Conservation (phyloP, 441 rosid species). For the Dalechampia spathulata region DNA sequence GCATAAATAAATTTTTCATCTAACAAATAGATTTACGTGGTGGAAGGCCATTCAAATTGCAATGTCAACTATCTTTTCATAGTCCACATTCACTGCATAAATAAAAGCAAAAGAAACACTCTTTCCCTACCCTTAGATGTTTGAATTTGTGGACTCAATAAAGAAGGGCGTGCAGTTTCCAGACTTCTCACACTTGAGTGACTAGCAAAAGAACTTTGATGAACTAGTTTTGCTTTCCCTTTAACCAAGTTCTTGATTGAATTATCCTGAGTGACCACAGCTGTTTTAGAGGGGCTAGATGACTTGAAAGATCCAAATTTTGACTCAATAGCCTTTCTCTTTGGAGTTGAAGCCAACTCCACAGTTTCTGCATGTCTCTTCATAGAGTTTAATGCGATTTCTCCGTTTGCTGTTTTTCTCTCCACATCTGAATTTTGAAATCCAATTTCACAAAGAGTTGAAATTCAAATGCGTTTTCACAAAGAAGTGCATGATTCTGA, state of each 20-base stretch:
- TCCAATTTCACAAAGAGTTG: slow-evolving; percentile 16
- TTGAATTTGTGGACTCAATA: slow-evolving; percentile 41
- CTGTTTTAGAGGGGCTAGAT: slow-evolving; percentile 37
- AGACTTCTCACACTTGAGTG: slow-evolving; percentile 30
- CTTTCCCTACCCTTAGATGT: slow-evolving; percentile 52
- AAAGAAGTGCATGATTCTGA: slow-evolving; percentile 1
- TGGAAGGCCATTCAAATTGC: not conserved
- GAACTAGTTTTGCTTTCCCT: slow-evolving; percentile 47
- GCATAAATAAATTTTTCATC: not conserved
- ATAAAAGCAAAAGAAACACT: not conserved
- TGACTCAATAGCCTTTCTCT: slow-evolving; percentile 56
- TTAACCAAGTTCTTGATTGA: slow-evolving; percentile 65
- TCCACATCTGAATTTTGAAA: slow-evolving; percentile 44
- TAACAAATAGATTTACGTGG: not conserved
- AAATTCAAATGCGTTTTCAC: not conserved
- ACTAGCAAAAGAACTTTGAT: slow-evolving; percentile 37
- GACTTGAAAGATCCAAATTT: slow-evolving; percentile 54
- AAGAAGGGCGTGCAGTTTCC: slow-evolving; percentile 42
- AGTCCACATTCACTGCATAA: not conserved
- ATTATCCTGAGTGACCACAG: slow-evolving; percentile 53
- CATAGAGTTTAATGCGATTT: slow-evolving; percentile 29
- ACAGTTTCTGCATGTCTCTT: slow-evolving; percentile 53
- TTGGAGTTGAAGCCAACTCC: slow-evolving; percentile 42
- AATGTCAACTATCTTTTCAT: not conserved
- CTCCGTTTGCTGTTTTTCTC: slow-evolving; percentile 35